phyloP scores from a whole-genome alignment of 345 rosid species.

The Hypericum androsaemum region DNA sequence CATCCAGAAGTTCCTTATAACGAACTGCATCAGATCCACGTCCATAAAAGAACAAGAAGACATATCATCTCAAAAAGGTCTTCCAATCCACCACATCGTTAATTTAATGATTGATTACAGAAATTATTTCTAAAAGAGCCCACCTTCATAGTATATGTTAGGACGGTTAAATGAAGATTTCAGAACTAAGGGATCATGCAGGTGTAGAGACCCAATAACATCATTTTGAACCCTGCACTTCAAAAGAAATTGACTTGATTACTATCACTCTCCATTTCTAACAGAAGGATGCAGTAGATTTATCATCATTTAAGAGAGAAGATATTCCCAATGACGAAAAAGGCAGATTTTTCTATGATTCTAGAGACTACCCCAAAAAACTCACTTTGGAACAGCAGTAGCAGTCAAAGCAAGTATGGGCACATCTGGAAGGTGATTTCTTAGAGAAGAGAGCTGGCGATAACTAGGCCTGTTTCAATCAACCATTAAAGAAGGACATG shows the following conservation, averaged over 20 bases:
- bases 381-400: conserved; percentile 92
- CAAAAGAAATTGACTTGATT: conserved; percentile 8
- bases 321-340: not conserved
- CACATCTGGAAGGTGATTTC: conserved; percentile 61
- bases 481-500: conserved; percentile 3
- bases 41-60: not conserved
- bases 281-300: too few species aligned
- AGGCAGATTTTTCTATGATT: conserved; percentile 2
- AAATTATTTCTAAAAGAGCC: conserved; percentile 8
- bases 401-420: conserved; percentile 91
- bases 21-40: conserved; percentile 56
- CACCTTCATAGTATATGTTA: conserved; percentile 90
- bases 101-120: not conserved
- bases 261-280: conserved; percentile 2
- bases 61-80: not conserved
- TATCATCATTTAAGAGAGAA: not conserved
- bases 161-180: conserved; percentile 92
- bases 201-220: conserved; percentile 65
- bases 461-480: conserved; percentile 60
- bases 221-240: conserved; percentile 80
- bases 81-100: too few species aligned
- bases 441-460: conserved; percentile 75
- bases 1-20: conserved; percentile 76
- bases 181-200: conserved; percentile 72
- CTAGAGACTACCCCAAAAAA: conserved; percentile 10